Base-by-base conservation (phyloP, 106 monocot species). In the Narthecium ossifragum region DNA sequence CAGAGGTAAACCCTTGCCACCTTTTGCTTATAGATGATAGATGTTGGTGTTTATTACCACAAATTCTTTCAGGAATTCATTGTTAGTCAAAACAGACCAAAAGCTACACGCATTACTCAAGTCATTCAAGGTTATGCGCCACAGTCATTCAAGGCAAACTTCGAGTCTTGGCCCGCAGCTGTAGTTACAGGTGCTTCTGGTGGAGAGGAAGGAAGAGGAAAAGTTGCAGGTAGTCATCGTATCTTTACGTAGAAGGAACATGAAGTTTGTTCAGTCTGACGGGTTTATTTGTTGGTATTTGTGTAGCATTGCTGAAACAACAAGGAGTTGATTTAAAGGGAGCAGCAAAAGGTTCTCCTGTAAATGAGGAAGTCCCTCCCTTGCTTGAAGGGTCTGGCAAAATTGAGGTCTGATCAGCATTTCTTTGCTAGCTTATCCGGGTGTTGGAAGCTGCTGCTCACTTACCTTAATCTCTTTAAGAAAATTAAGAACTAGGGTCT, bases 101-200 rank as follows among this genome's bases (percentile, higher is more conserved):
- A 72, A 38, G 55, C 71, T 5, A 91, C 86, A 45, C 73, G 73
- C 31, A 66, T 98, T 36, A 91, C 76, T 45, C 77, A 68, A 63
- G 78, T 98, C 37, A 90, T 98, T 68, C 96, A 98, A 69, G 87
- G 96, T 37, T 84, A 74, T 61, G 96, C 90, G 57, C 78, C 90
- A 38, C 75, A 81, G 56, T 79, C 96, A 57, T 98, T 98, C 69
- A 98, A 98, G 61, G 76, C 81, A 8, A 84, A 86, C 41, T 98
- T 98, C 72, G 96, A 87, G 29, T 90, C 86, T 21, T 98, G 96
- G 96, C 80, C 96, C 53, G 31, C 41, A 3, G 69, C 65, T 59
- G 67, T 55, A 26, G 68, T 46, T 26, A 70, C 80, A 50, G 78
- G 63, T 12, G 63, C 28, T 54, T 53, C 74, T 61, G 59, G 69